Conservation (phyloP, 257 asterid genomes). For the Jasminum sambac region DNA sequence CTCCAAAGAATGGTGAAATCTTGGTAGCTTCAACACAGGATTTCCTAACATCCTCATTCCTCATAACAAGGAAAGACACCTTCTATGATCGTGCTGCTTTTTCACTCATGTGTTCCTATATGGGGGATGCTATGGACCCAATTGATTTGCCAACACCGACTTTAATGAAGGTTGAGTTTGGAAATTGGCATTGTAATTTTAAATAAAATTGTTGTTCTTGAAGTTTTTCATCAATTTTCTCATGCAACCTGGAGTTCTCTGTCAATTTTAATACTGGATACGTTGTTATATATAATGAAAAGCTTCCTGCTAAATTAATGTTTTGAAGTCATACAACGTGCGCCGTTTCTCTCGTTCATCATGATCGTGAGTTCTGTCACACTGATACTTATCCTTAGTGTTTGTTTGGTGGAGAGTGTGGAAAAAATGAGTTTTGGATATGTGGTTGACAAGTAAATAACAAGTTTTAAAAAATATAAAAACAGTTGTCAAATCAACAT, state of each 20-base stretch:
- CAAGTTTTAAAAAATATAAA: no score
- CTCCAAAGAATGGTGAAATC: slow-evolving; percentile 97
- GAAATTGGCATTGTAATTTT: slow-evolving; percentile 13
- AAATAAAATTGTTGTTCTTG: slow-evolving; percentile 11
- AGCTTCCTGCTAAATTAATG: not conserved
- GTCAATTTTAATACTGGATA: not conserved
- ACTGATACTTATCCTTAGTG: slow-evolving; percentile 14
- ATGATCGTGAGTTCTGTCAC: slow-evolving; percentile 8
- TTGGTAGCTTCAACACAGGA: slow-evolving; percentile 99
- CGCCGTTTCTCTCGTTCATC: slow-evolving; percentile 9
- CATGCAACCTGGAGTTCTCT: not conserved
- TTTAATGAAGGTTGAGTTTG: slow-evolving; percentile 62
- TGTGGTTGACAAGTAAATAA: no score
- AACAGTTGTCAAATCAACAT: no score
- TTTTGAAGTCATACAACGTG: slow-evolving; percentile 1
- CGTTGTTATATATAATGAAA: not conserved
- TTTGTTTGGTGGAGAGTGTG: no score
- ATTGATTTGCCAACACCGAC: slow-evolving; percentile 93
- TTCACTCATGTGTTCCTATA: slow-evolving; percentile 82
- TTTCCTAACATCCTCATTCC: slow-evolving; percentile 92
- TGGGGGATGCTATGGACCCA: slow-evolving; percentile 88
- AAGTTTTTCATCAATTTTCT: not conserved
- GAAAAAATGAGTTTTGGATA: no score
- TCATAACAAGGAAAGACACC: slow-evolving; percentile 94
- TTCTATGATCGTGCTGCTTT: slow-evolving; percentile 90